phyloP scores from a whole-genome alignment of 345 rosid genomes.

The Draba incana region DNA sequence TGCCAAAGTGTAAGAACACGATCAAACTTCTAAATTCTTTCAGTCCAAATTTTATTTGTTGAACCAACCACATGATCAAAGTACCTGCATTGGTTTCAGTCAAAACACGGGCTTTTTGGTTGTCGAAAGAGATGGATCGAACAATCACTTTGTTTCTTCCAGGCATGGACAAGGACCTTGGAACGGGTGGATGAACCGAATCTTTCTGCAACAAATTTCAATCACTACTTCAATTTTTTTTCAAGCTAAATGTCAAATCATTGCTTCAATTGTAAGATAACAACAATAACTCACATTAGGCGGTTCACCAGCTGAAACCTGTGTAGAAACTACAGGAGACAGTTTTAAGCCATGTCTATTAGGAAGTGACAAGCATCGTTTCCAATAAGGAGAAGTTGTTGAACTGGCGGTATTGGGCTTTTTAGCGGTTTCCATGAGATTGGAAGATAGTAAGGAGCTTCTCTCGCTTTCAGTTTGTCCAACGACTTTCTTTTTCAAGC shows the following conservation, averaged over 20 bases:
- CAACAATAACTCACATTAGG: conserved; percentile 55
- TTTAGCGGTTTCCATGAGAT: conserved; percentile 49
- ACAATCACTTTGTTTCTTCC: conserved; percentile 80
- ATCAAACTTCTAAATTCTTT: too few species aligned
- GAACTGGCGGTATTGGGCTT: conserved; percentile 50
- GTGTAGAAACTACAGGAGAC: conserved; percentile 65
- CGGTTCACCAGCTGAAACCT: conserved; percentile 64
- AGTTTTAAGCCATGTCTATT: conserved; percentile 61
- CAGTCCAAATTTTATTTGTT: too few species aligned
- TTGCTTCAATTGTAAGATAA: background rate
- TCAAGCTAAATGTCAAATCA: background rate
- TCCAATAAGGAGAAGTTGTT: conserved; percentile 57
- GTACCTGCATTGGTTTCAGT: conserved; percentile 62
- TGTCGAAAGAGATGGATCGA: conserved; percentile 69
- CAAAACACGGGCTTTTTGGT: conserved; percentile 45
- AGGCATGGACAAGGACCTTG: conserved; percentile 85
- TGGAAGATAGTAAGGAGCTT: conserved; percentile 65
- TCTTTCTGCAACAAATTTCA: conserved; percentile 58
- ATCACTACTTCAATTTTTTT: background rate
- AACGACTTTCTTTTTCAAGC: conserved; percentile 68
- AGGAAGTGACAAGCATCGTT: conserved; percentile 81
- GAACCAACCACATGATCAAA: too few species aligned
- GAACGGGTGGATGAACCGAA: conserved; percentile 48
- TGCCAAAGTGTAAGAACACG: conserved; percentile 37
- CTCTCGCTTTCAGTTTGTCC: conserved; percentile 58